Evolutionary conservation across 2,329 filamentous ascomycete genomes (phyloP).

Genomic region (Fusarium sp.): DNA sequence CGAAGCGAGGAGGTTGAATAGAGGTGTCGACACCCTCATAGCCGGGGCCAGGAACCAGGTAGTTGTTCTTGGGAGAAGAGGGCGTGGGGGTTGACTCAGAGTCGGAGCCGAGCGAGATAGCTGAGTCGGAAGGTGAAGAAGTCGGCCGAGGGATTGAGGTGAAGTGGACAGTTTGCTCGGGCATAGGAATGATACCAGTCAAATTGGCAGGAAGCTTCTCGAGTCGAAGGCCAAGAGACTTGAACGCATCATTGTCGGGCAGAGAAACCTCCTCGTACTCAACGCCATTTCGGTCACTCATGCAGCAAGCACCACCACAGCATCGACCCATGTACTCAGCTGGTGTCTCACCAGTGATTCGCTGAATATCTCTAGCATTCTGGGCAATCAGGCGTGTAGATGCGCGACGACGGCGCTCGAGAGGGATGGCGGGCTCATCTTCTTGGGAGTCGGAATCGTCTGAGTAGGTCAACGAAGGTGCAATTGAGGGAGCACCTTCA

Average conservation of each 20-base stretch:
- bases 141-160: slow-evolving; percentile 63
- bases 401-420: slow-evolving; percentile 68
- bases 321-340: slow-evolving; percentile 72
- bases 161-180: slow-evolving; percentile 80
- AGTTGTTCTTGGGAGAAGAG: slow-evolving; percentile 27
- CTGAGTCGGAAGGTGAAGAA: slow-evolving; percentile 60
- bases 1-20: slow-evolving; percentile 84
- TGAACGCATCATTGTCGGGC: slow-evolving; percentile 88
- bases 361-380: slow-evolving; percentile 70
- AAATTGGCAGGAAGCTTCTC: slow-evolving; percentile 79
- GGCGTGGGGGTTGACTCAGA: slow-evolving; percentile 38
- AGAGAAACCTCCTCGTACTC: slow-evolving; percentile 65
- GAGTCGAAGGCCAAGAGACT: slow-evolving; percentile 81
- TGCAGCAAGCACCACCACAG: slow-evolving; percentile 74
- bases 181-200: slow-evolving; percentile 77
- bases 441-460: slow-evolving; percentile 71
- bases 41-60: slow-evolving; percentile 49
- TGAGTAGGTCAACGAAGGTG: slow-evolving; percentile 72
- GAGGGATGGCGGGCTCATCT: slow-evolving; percentile 58
- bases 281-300: slow-evolving; percentile 61
- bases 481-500: slow-evolving; percentile 63
- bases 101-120: slow-evolving; percentile 57
- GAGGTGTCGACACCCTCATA: slow-evolving; percentile 64
- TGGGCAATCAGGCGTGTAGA: slow-evolving; percentile 76
- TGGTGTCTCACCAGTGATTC: slow-evolving; percentile 73